Evolutionary conservation across 495 filamentous ascomycete genomes (phyloP).

Genomic region (Rusavskia elegans): DNA sequence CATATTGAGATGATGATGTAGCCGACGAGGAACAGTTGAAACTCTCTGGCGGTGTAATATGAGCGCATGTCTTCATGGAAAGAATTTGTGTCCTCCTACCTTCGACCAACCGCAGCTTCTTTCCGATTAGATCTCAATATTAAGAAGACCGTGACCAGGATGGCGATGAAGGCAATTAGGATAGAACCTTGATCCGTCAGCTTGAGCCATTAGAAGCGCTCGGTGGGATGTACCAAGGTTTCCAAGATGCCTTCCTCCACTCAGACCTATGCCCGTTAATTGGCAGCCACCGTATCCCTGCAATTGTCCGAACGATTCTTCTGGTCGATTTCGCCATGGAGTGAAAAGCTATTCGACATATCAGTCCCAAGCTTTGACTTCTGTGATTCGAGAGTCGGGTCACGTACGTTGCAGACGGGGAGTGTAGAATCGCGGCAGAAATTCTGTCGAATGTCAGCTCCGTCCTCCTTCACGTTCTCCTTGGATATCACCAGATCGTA

Average conservation of each 20-base stretch:
- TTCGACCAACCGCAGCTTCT: slow-evolving; percentile 83
- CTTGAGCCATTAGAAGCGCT: slow-evolving; percentile 2
- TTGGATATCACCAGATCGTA: slow-evolving; percentile 29
- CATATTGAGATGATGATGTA: slow-evolving; percentile 85
- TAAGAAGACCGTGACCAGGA: slow-evolving; percentile 46
- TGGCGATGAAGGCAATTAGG: slow-evolving; percentile 61
- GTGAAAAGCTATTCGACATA: slow-evolving; percentile 5
- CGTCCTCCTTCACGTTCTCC: background rate
- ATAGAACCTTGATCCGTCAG: slow-evolving; percentile 58
- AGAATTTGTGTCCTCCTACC: slow-evolving; percentile 32
- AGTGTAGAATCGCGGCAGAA: slow-evolving; percentile 95
- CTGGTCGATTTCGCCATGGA: background rate
- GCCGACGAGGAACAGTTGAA: slow-evolving; percentile 80
- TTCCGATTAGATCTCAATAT: slow-evolving; percentile 78
- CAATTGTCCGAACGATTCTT: slow-evolving; percentile 5
- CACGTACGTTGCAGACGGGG: slow-evolving; percentile 89
- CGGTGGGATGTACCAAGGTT: slow-evolving; percentile 60
- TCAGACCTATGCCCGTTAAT: slow-evolving; percentile 56
- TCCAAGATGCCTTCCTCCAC: slow-evolving; percentile 44
- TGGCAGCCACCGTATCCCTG: slow-evolving; percentile 46
- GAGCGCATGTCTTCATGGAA: background rate
- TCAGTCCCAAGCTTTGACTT: slow-evolving; percentile 5
- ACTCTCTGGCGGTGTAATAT: slow-evolving; percentile 47
- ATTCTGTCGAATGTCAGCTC: slow-evolving; percentile 37
- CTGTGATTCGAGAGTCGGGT: background rate